Conservation (phyloP, 495 filamentous ascomycete genomes). For the Talaromyces nanjingensis region DNA sequence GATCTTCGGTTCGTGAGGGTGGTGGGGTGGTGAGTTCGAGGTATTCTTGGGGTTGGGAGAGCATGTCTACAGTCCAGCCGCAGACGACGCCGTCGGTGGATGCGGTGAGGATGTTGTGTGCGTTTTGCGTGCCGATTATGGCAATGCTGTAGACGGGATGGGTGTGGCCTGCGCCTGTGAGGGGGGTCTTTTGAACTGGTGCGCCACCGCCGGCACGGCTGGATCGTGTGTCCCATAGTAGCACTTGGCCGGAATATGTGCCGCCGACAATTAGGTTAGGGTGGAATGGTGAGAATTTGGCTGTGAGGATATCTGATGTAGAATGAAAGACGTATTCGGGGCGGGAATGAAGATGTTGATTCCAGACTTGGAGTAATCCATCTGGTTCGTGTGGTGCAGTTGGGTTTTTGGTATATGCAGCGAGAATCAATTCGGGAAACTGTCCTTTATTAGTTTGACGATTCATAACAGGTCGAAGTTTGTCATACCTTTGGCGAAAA, state of each 20-base stretch:
- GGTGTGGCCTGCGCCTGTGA: conserved; percentile 86
- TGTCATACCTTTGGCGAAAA: conserved; percentile 75
- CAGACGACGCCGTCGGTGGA: conserved; percentile 96
- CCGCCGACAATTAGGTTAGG: conserved; percentile 93
- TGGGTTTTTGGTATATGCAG: conserved; percentile 94
- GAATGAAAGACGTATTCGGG: conserved; percentile 96
- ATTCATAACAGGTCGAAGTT: neutral
- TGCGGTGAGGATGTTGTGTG: conserved; percentile 92
- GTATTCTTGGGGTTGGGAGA: conserved; percentile 88
- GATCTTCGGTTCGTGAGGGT: conserved; percentile 85
- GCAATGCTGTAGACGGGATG: conserved; percentile 95
- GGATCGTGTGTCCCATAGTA: conserved; percentile 92
- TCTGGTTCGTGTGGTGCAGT: conserved; percentile 92
- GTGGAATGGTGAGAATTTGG: conserved; percentile 96
- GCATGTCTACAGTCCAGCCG: conserved; percentile 95
- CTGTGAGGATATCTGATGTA: conserved; percentile 88
- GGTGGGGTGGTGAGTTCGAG: conserved; percentile 80
- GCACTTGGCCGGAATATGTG: conserved; percentile 91
- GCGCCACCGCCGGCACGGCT: conserved; percentile 60
- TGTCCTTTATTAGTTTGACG: conserved; percentile 17
- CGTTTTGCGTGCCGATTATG: conserved; percentile 95
- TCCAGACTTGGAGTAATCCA: conserved; percentile 95
- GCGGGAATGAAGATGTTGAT: conserved; percentile 83
- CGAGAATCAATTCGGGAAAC: conserved; percentile 87
- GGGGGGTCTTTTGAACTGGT: conserved; percentile 90